Evolutionary conservation across 352 stramenopile species (phyloP).

Genomic region (Globisporangium echinulatum): DNA sequence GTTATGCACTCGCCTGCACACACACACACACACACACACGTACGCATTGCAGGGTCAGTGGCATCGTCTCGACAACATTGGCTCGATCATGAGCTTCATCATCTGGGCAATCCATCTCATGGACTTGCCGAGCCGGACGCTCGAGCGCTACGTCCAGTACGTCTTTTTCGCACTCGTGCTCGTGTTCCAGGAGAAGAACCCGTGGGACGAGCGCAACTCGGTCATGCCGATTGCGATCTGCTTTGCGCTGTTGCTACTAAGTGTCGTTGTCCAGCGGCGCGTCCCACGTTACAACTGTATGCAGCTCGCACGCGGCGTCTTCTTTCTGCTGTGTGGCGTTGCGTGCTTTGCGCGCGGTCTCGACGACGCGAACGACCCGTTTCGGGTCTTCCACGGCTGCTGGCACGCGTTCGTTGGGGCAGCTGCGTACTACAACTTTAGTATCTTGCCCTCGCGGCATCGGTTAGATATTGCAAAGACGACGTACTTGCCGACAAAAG

Average conservation of each 20-base stretch:
- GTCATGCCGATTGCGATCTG: slow-evolving; percentile 36
- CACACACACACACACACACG: neutral
- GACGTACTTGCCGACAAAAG: slow-evolving; percentile 33
- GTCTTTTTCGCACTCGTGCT: slow-evolving; percentile 56
- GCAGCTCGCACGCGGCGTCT: slow-evolving; percentile 38
- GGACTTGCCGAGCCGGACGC: slow-evolving; percentile 35
- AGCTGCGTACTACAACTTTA: slow-evolving; percentile 68
- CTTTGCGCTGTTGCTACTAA: slow-evolving; percentile 36
- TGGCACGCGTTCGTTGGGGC: slow-evolving; percentile 73
- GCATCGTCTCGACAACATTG: slow-evolving; percentile 79
- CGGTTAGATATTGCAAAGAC: slow-evolving; percentile 7
- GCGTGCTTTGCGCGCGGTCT: slow-evolving; percentile 56
- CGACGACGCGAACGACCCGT: slow-evolving; percentile 68
- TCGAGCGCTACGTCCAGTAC: slow-evolving; percentile 62
- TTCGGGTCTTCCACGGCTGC: slow-evolving; percentile 78
- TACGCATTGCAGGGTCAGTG: slow-evolving; percentile 41
- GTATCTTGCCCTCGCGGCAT: slow-evolving; percentile 31
- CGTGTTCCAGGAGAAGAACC: slow-evolving; percentile 71
- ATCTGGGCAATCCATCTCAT: slow-evolving; percentile 74
- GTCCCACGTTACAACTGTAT: slow-evolving; percentile 49
- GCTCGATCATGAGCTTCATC: slow-evolving; percentile 79
- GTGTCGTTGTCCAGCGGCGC: slow-evolving; percentile 28
- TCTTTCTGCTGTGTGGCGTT: slow-evolving; percentile 41
- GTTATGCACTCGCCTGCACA: too few species aligned
- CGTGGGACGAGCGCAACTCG: slow-evolving; percentile 63